phyloP scores from a whole-genome alignment of 176 grass and related monocot species.

The Cymbopogon citratus region DNA sequence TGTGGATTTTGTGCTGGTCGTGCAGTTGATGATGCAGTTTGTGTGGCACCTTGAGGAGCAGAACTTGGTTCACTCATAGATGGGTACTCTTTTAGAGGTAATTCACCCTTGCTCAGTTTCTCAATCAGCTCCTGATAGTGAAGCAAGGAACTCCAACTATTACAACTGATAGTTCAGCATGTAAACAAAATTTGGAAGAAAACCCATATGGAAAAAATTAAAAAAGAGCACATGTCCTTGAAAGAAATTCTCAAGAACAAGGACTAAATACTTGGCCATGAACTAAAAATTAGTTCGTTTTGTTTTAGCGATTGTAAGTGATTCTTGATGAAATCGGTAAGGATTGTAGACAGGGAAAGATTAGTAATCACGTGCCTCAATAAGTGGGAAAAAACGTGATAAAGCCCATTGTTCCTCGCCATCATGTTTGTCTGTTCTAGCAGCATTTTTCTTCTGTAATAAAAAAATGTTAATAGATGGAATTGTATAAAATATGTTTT shows the following conservation, averaged over 20 bases:
- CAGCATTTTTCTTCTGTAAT: slow-evolving; percentile 81
- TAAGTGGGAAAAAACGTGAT: slow-evolving; percentile 79
- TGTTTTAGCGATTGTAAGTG: slow-evolving; percentile 1
- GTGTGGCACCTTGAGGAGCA: slow-evolving; percentile 26
- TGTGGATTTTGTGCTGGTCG: slow-evolving; percentile 35
- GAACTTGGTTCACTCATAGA: slow-evolving; percentile 59
- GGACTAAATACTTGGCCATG: not conserved
- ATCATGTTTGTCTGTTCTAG: slow-evolving; percentile 59
- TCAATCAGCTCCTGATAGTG: slow-evolving; percentile 66
- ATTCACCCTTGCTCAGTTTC: slow-evolving; percentile 69
- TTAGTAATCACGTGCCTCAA: slow-evolving; percentile 53
- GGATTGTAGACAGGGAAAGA: not conserved
- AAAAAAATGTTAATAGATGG: slow-evolving; percentile 28
- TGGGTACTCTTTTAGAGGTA: slow-evolving; percentile 70
- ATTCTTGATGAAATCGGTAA: slow-evolving; percentile 9
- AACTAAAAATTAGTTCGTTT: not conserved
- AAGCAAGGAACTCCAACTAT: not conserved
- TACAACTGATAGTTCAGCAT: not conserved
- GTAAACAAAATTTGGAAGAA: not conserved
- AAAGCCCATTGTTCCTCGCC: slow-evolving; percentile 74
- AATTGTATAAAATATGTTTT: slow-evolving; percentile 20
- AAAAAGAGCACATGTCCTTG: not conserved
- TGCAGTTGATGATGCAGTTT: not conserved
- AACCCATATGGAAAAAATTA: not conserved
- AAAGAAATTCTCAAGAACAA: not conserved